Evolutionary conservation across 2,329 filamentous ascomycete species (phyloP).

Genomic region (Phyllosticta capitalensis): DNA sequence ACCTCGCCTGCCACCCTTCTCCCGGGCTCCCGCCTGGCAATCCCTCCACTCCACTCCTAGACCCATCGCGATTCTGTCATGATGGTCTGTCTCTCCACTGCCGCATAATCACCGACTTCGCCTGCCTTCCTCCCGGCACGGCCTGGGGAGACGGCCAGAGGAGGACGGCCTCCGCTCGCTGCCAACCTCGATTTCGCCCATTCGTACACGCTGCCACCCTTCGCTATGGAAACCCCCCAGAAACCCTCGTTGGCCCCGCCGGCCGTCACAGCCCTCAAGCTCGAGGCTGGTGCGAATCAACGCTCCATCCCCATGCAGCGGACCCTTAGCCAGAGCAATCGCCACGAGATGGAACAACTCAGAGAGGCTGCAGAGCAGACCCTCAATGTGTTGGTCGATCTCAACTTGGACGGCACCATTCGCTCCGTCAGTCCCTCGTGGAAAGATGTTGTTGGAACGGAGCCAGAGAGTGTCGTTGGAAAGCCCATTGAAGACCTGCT

Average conservation of each 20-base stretch:
- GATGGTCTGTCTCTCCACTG: conserved; percentile 24
- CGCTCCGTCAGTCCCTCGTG: conserved; percentile 97
- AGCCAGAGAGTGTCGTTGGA: conserved; percentile 62
- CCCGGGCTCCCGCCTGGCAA: background rate
- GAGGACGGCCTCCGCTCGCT: conserved; percentile 1
- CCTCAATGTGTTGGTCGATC: conserved; percentile 88
- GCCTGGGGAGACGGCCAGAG: conserved; percentile 12
- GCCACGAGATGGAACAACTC: conserved; percentile 85
- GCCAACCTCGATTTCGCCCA: conserved; percentile 1
- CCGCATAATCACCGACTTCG: conserved; percentile 21
- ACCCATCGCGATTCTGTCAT: conserved; percentile 14
- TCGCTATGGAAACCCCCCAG: conserved; percentile 15
- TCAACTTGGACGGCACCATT: conserved; percentile 81
- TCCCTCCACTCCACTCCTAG: background rate
- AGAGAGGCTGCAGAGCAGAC: conserved; percentile 94
- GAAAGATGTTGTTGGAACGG: conserved; percentile 82
- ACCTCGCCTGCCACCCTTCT: background rate
- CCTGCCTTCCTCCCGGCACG: conserved; percentile 23
- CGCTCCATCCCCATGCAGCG: conserved; percentile 42
- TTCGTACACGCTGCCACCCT: background rate
- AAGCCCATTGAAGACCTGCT: conserved; percentile 72
- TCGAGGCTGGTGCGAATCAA: conserved; percentile 25
- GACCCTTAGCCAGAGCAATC: conserved; percentile 77
- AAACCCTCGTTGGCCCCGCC: conserved; percentile 31
- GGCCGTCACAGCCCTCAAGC: conserved; percentile 34